Conservation (phyloP, 176 grass and related monocot species). For the Musa acuminata region DNA sequence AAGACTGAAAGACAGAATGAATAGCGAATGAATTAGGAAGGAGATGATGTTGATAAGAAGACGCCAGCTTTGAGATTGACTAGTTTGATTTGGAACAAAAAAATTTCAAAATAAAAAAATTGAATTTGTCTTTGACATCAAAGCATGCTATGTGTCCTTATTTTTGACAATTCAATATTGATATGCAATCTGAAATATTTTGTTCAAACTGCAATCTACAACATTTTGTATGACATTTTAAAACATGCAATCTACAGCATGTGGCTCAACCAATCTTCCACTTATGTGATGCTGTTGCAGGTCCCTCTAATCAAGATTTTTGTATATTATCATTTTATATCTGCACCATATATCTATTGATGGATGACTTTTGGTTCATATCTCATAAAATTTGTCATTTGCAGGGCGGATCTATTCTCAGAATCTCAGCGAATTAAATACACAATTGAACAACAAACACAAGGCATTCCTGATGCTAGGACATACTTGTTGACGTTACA, state of each 20-base stretch:
- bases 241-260: background rate
- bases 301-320: too few species aligned
- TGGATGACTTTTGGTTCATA: slow-evolving; percentile 4
- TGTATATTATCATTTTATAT: too few species aligned
- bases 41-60: background rate
- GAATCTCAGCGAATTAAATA: slow-evolving; percentile 77
- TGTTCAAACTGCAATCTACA: too few species aligned
- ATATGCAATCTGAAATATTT: too few species aligned
- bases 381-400: slow-evolving; percentile 22
- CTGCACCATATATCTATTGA: background rate
- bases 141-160: too few species aligned
- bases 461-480: slow-evolving; percentile 30
- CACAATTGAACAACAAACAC: slow-evolving; percentile 53
- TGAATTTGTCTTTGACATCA: too few species aligned
- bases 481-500: background rate
- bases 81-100: background rate
- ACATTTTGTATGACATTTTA: too few species aligned
- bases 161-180: too few species aligned
- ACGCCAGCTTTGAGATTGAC: background rate
- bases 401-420: slow-evolving; percentile 66
- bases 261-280: background rate
- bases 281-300: too few species aligned
- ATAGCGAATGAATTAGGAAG: background rate
- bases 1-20: background rate
- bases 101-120: too few species aligned